phyloP scores from a whole-genome alignment of 2,329 filamentous ascomycete genomes.

The Aspergillus sp. region DNA sequence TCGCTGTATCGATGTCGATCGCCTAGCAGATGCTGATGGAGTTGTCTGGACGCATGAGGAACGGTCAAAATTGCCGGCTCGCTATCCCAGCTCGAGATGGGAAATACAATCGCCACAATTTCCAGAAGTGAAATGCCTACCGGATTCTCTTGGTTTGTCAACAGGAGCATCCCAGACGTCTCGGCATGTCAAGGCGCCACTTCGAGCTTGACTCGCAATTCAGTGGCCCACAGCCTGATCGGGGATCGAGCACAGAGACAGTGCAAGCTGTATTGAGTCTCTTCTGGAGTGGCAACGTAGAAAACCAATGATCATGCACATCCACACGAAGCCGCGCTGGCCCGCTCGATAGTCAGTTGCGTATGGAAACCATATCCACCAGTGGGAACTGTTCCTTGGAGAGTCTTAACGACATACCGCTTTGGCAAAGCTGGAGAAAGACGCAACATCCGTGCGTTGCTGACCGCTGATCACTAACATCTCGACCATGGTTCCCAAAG shows the following conservation, averaged over 20 bases:
- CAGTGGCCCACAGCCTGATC: background rate
- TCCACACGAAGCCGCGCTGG: background rate
- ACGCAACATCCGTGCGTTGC: background rate
- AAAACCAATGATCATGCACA: background rate
- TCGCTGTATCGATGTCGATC: slow-evolving; percentile 6
- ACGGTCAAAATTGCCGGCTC: background rate
- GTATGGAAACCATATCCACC: slow-evolving; percentile 6
- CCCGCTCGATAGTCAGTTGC: background rate
- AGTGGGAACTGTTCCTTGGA: slow-evolving; percentile 17
- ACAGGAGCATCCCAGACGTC: background rate
- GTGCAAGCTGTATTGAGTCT: background rate
- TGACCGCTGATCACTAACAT: background rate
- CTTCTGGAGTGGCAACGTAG: background rate
- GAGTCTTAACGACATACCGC: slow-evolving; percentile 4
- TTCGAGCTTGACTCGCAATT: background rate
- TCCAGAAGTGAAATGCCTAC: background rate
- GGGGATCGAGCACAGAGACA: background rate
- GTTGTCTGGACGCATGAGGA: background rate
- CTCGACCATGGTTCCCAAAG: background rate
- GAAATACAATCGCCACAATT: background rate
- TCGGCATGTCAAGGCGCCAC: background rate
- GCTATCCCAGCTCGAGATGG: background rate
- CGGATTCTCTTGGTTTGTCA: background rate
- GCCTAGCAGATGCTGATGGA: background rate
- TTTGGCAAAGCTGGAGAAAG: slow-evolving; percentile 4